phyloP scores from a whole-genome alignment of 805 yeast genomes.

The Kuraishia molischiana region DNA sequence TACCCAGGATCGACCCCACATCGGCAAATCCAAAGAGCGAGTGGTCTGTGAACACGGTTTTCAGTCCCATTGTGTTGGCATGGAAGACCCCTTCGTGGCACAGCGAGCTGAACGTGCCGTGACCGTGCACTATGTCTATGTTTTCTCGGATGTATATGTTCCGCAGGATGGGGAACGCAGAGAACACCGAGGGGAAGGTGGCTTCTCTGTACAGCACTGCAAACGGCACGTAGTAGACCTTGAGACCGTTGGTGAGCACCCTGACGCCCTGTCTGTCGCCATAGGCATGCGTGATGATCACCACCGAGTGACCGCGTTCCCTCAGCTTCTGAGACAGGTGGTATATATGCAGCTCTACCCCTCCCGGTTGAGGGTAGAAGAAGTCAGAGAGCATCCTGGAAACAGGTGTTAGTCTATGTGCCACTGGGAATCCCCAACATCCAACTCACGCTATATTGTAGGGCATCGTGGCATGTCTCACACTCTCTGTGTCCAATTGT shows the following conservation, averaged over 20 bases:
- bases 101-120: conserved; percentile 78
- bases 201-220: conserved; percentile 73
- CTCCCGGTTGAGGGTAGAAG: conserved; percentile 98
- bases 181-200: conserved; percentile 82
- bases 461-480: conserved; percentile 9
- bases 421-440: no score
- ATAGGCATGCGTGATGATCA: conserved; percentile 84
- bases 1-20: conserved; percentile 73
- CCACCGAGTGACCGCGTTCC: conserved; percentile 73
- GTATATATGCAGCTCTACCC: conserved; percentile 91
- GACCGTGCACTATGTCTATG: conserved; percentile 90
- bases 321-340: conserved; percentile 81
- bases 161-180: conserved; percentile 76
- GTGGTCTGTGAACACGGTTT: conserved; percentile 92
- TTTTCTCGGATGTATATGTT: conserved; percentile 79
- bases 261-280: conserved; percentile 77
- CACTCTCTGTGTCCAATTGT: no score
- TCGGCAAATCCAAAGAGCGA: conserved; percentile 92
- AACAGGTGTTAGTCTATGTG: not conserved
- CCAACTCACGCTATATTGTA: conserved; percentile 21
- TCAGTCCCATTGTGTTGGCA: conserved; percentile 85
- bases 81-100: conserved; percentile 91
- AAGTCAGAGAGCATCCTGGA: conserved; percentile 80
- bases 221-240: conserved; percentile 86
- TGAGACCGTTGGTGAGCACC: conserved; percentile 78